phyloP scores from a whole-genome alignment of 192 early-diverging fungal species.

The Chytriomyces sp. region DNA sequence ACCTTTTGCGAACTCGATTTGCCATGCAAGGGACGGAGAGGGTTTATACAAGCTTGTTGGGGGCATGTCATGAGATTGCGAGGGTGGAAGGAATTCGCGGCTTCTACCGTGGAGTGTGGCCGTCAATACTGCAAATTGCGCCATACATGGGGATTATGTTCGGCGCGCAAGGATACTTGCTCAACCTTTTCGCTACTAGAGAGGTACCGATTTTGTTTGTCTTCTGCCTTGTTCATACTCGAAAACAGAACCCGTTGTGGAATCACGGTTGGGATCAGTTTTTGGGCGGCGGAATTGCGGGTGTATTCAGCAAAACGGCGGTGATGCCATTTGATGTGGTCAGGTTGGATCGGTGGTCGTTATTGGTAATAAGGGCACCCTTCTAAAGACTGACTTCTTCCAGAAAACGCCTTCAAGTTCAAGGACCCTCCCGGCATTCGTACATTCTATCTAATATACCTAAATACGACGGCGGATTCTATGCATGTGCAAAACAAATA shows the following conservation, averaged over 20 bases:
- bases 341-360: slow-evolving; percentile 27
- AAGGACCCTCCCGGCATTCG: slow-evolving; percentile 67
- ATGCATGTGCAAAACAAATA: slow-evolving; percentile 66
- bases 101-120: slow-evolving; percentile 83
- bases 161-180: slow-evolving; percentile 68
- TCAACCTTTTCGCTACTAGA: no score
- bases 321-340: slow-evolving; percentile 93
- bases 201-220: no score
- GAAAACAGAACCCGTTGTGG: background rate
- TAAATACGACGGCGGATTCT: slow-evolving; percentile 58
- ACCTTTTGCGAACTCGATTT: slow-evolving; percentile 93
- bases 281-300: slow-evolving; percentile 77
- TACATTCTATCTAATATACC: slow-evolving; percentile 70
- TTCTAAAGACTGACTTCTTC: background rate
- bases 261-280: slow-evolving; percentile 58
- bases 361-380: no score
- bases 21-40: slow-evolving; percentile 72
- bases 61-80: slow-evolving; percentile 69
- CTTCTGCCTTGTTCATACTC: no score
- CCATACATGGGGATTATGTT: slow-evolving; percentile 97
- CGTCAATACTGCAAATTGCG: slow-evolving; percentile 84
- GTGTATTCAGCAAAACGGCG: slow-evolving; percentile 77
- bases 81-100: slow-evolving; percentile 76
- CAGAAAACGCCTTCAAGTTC: slow-evolving; percentile 64
- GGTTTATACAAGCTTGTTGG: slow-evolving; percentile 68